Evolutionary conservation across 164 flowering plant genomes (phyloP).

Genomic region (Macadamia tetraphylla): DNA sequence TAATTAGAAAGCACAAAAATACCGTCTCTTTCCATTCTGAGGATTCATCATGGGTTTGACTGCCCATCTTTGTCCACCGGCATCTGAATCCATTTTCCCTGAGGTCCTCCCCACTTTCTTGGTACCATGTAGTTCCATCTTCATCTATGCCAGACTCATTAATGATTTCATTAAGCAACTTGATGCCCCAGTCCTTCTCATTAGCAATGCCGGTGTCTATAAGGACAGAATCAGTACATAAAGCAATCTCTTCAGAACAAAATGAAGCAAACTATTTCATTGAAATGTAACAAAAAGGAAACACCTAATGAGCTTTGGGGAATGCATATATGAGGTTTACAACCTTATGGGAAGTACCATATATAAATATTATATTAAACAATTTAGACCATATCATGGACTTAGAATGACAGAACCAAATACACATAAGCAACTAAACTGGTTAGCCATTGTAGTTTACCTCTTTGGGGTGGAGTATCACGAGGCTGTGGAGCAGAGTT

Average conservation of each 20-base stretch:
- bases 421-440: neutral
- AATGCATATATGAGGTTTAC: no score
- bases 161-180: slow-evolving; percentile 57
- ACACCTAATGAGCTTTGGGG: neutral
- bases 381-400: neutral
- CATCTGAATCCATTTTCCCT: slow-evolving; percentile 89
- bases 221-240: neutral
- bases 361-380: no score
- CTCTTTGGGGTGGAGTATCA: slow-evolving; percentile 95
- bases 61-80: slow-evolving; percentile 96
- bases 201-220: slow-evolving; percentile 96
- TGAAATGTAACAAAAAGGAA: neutral
- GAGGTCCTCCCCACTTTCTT: slow-evolving; percentile 80
- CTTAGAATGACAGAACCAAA: neutral
- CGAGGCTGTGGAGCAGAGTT: slow-evolving; percentile 79
- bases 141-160: slow-evolving; percentile 85
- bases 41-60: slow-evolving; percentile 59
- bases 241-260: no score
- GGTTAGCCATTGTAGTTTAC: slow-evolving; percentile 26
- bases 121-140: slow-evolving; percentile 91
- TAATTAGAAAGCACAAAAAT: slow-evolving; percentile 10
- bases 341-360: no score
- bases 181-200: slow-evolving; percentile 94
- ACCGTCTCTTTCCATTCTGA: slow-evolving; percentile 96
- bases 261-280: neutral